These are phyloP conservation scores for Phanerochaete carnosa DNA, from an alignment of 768 basidiomycete genomes.

Conservation along the genomic window DNA sequence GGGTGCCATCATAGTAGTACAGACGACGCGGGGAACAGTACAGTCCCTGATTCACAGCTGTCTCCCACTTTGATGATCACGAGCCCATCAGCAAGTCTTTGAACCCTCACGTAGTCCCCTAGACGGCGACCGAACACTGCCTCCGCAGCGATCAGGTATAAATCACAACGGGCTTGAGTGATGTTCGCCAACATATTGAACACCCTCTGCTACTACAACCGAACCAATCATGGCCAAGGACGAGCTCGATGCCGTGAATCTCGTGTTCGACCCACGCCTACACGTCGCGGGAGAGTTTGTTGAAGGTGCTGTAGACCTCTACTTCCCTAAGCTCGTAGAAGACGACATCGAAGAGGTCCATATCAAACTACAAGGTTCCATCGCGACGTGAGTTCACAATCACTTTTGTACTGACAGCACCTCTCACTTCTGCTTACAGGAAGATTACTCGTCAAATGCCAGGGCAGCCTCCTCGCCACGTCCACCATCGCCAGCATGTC, in stretches of 20 bases:
- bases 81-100: too few species aligned
- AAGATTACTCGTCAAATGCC: not conserved
- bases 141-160: too few species aligned
- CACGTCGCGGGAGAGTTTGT: constrained; percentile 15
- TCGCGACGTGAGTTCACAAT: constrained; percentile 16
- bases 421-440: not conserved
- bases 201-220: not conserved
- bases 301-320: constrained; percentile 16
- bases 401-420: constrained; percentile 5
- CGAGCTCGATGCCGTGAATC: constrained; percentile 21
- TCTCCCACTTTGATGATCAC: too few species aligned
- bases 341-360: constrained; percentile 19
- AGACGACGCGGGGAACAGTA: too few species aligned
- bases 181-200: not conserved
- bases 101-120: too few species aligned
- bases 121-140: too few species aligned
- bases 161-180: too few species aligned
- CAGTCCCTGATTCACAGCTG: too few species aligned
- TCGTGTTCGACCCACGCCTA: constrained; percentile 11
- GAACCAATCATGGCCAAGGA: not conserved
- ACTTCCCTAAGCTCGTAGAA: constrained; percentile 13
- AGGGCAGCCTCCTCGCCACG: not conserved
- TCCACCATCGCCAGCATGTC: constrained; percentile 2
- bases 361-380: constrained; percentile 18
- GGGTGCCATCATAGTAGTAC: too few species aligned